phyloP scores from a whole-genome alignment of 2,329 filamentous ascomycete genomes.

The Phyllosticta citriasiana region DNA sequence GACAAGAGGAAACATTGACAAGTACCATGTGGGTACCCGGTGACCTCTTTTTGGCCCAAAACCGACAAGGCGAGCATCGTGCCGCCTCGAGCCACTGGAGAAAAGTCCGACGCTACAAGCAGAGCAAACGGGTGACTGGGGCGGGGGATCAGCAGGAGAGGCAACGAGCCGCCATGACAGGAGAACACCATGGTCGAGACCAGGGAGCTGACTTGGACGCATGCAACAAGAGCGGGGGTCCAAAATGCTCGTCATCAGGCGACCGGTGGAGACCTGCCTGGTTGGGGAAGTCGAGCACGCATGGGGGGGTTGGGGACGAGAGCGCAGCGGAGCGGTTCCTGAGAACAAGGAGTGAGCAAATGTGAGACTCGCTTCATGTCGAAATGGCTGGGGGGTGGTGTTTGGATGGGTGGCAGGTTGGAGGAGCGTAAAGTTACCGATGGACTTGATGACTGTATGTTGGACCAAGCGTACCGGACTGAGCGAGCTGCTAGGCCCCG shows the following conservation, averaged over 20 bases:
- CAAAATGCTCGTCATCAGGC: background rate
- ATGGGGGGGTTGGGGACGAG: background rate
- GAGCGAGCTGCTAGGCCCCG: background rate
- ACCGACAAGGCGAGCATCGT: background rate
- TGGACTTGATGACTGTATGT: background rate
- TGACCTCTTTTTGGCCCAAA: background rate
- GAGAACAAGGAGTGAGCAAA: background rate
- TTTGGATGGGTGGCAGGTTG: background rate
- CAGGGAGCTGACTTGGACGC: background rate
- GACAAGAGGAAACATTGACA: background rate
- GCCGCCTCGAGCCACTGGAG: background rate
- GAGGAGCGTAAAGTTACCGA: background rate
- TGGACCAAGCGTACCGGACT: background rate
- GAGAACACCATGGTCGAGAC: background rate
- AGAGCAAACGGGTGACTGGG: background rate
- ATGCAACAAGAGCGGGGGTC: background rate
- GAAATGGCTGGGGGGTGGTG: background rate
- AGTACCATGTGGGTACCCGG: background rate
- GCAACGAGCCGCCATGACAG: background rate
- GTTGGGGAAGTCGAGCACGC: background rate
- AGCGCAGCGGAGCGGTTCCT: background rate
- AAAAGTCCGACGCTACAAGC: background rate
- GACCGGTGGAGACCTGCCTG: background rate
- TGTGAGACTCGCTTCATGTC: background rate
- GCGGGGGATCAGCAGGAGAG: background rate